Evolutionary conservation across 331 rosid species (phyloP), one percentile per base, ranked within the genome.

Genomic region (Acacia pycnantha): DNA sequence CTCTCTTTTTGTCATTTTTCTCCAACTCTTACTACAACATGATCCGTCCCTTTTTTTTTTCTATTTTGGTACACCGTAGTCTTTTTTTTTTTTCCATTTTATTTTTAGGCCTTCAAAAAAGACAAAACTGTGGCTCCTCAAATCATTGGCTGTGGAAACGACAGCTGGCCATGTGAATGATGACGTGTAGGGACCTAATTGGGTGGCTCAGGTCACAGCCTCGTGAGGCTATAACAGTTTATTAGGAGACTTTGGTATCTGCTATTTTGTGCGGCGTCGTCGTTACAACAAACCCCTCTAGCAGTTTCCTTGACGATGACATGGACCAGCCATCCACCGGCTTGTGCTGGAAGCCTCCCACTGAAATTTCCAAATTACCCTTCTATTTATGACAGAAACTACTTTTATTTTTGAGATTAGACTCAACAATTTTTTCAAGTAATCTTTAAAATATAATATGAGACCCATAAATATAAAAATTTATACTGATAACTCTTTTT

Each of bases 211-310:
- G 24, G 54, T 81, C 84, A 88, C 89, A 64, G 70, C 33, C 27
- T 0, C 73, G 83, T 83, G 85, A 59, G 21, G 31, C 50, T 86
- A 62, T 86, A 62, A 59, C 40, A n/a, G 11, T 10, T 59, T 8
- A 8, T 59, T 6, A 2, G 67, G 40, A 79, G 27, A 43, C 40
- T 76, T 35, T 79, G 73, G 77, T 56, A 41, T 77, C 44, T 33
- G 47, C 82, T 53, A 35, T 69, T 82, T 64, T 72, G 73, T 71
- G 87, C 83, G 58, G 82, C 86, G 58, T 80, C 87, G 81, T 83
- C 92, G 90, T 94, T 88, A 84, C 92, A 94, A 87, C 91, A 64
- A 84, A 81, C 91, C 83, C 91, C 90, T 88, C 85, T 51, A 80
- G 84, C 91, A 85, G 87, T 86, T 93, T 90, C 91, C 86, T 89